These are phyloP conservation scores for Pseudocercospora crystallina DNA, from an alignment of 2,329 filamentous ascomycete genomes.

Conservation along the genomic window DNA sequence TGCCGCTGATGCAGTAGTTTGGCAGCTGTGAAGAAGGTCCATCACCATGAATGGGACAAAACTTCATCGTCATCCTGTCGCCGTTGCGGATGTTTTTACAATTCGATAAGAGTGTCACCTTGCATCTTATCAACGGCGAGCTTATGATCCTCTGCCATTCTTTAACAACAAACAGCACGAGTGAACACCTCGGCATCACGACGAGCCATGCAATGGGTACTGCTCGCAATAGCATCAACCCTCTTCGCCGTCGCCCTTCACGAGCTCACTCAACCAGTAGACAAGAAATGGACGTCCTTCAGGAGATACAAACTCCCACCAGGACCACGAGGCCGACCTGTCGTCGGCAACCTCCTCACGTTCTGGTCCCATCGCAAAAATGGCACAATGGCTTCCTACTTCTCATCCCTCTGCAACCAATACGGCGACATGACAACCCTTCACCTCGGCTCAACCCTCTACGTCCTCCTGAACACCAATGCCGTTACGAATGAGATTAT, in stretches of 20 bases:
- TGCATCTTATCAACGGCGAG: no score
- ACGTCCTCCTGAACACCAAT: conserved; percentile 15
- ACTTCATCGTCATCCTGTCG: no score
- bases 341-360: conserved; percentile 13
- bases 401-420: background rate
- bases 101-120: no score
- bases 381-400: conserved; percentile 7
- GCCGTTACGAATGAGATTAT: conserved; percentile 15
- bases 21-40: no score
- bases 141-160: no score
- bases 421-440: conserved; percentile 16
- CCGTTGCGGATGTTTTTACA: no score
- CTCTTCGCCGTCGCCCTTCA: background rate
- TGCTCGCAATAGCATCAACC: background rate
- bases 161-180: no score
- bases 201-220: conserved; percentile 3
- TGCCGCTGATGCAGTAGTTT: no score
- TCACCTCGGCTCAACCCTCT: conserved; percentile 14
- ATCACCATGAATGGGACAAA: no score
- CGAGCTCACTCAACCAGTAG: conserved; percentile 12
- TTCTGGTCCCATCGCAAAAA: conserved; percentile 12
- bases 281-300: conserved; percentile 11
- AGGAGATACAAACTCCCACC: conserved; percentile 10
- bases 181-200: no score
- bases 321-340: conserved; percentile 9